Evolutionary conservation across 257 asterid species (phyloP).

Genomic region (Misopates orontium): DNA sequence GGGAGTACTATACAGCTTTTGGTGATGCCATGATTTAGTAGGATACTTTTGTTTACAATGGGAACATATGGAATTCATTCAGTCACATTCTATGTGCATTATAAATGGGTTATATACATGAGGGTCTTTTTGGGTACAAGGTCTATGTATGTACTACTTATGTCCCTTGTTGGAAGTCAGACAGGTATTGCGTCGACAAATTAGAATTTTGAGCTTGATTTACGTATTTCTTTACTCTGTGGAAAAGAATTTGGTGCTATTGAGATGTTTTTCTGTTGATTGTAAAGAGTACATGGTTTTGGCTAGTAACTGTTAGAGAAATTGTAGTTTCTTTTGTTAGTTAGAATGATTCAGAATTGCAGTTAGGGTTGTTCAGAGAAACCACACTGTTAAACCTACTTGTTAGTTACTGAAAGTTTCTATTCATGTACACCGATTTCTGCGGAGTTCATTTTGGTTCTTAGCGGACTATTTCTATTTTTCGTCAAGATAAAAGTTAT

Average conservation of each 20-base stretch:
- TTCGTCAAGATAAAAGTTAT: background rate
- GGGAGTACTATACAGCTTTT: background rate
- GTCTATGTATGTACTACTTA: background rate
- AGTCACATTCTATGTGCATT: background rate
- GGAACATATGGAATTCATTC: background rate
- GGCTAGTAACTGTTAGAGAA: background rate
- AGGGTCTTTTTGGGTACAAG: background rate
- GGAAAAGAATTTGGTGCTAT: background rate
- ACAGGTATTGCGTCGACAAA: background rate
- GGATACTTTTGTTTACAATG: background rate
- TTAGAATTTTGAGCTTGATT: background rate
- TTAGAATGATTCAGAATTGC: background rate
- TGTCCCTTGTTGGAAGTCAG: background rate
- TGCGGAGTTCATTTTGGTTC: background rate
- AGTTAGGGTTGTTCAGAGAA: too few relatives aligned
- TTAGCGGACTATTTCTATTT: background rate
- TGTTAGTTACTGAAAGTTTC: too few relatives aligned
- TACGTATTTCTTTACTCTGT: background rate
- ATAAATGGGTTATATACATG: background rate
- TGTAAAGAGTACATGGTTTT: background rate
- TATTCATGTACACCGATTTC: too few relatives aligned
- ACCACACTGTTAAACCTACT: too few relatives aligned
- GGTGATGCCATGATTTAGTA: background rate
- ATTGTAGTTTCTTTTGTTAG: background rate
- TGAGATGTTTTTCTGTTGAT: background rate